phyloP scores from a whole-genome alignment of 139 green algal genomes.

The Coelastrella sp. region DNA sequence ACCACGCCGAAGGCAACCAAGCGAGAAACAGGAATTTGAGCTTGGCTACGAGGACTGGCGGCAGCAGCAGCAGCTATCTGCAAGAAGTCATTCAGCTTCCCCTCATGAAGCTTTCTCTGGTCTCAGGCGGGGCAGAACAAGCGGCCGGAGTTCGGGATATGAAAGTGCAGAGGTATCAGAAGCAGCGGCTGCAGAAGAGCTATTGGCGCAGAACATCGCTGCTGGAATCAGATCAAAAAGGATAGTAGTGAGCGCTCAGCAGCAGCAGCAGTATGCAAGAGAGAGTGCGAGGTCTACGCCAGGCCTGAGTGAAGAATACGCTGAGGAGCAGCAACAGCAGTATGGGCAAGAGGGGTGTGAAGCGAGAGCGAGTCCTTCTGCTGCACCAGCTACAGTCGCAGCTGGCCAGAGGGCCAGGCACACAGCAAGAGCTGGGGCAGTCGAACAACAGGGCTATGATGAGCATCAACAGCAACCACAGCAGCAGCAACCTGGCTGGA shows the following conservation, averaged over 20 bases:
- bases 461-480: not conserved
- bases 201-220: not conserved
- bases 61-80: not conserved
- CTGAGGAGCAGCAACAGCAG: not conserved
- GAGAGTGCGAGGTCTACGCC: not conserved
- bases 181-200: not conserved
- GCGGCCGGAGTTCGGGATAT: not conserved
- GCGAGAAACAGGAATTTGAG: not conserved
- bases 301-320: not conserved
- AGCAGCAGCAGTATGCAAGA: conserved; percentile 8
- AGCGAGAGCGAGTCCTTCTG: not conserved
- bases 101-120: not conserved
- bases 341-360: not conserved
- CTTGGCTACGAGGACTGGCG: not conserved
- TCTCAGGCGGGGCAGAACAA: not conserved
- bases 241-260: not conserved
- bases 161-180: not conserved
- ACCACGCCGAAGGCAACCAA: not conserved
- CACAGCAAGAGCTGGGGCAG: not conserved
- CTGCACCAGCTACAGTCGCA: not conserved
- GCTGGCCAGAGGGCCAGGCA: not conserved
- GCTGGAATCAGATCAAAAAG: not conserved
- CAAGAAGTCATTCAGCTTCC: not conserved
- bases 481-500: not conserved
- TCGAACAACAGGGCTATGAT: not conserved